A percentile compares a stretch with the other conserved stretches of the same genome.
phyloP scores from a whole-genome alignment of 2,329 filamentous ascomycete genomes.

The Ophiostoma perfectum region DNA sequence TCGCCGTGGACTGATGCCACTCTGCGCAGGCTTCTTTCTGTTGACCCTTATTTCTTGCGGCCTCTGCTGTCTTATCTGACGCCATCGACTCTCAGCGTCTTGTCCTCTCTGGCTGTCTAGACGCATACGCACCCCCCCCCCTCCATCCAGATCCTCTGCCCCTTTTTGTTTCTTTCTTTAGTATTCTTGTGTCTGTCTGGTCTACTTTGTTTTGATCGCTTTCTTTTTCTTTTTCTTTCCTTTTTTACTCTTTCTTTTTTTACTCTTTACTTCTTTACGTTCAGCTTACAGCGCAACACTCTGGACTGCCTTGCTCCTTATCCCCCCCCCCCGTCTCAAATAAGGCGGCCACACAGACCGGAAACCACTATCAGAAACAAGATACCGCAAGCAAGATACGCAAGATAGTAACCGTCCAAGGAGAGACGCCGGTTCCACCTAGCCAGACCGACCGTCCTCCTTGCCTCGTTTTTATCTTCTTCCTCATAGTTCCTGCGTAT shows the following conservation, averaged over 20 bases:
- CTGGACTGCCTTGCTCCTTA: conserved; percentile 1
- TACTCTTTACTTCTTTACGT: background rate
- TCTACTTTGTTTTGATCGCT: background rate
- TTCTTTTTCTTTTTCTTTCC: background rate
- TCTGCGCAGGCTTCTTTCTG: background rate
- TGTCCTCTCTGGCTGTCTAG: background rate
- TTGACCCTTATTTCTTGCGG: conserved; percentile 11
- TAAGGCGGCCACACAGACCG: conserved; percentile 1
- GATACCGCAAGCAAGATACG: background rate
- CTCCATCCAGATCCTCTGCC: conserved; percentile 1
- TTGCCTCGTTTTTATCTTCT: background rate
- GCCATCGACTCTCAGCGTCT: conserved; percentile 21
- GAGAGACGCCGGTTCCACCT: conserved; percentile 5
- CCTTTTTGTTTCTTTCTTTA: background rate
- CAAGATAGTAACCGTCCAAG: conserved; percentile 5
- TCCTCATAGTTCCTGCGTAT: background rate
- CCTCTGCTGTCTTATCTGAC: conserved; percentile 25
- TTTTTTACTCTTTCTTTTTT: background rate
- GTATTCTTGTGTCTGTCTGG: no score
- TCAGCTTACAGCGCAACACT: conserved; percentile 2
- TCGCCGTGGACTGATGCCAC: background rate
- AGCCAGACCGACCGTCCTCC: background rate
- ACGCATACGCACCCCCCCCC: background rate
- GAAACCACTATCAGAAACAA: conserved; percentile 7
- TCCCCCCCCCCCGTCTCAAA: conserved; percentile 11